Percentiles rank a stretch among this genome's conserved stretches.
Evolutionary conservation across 495 filamentous ascomycete species (phyloP).

Genomic region (Aspergillus conjunctus): DNA sequence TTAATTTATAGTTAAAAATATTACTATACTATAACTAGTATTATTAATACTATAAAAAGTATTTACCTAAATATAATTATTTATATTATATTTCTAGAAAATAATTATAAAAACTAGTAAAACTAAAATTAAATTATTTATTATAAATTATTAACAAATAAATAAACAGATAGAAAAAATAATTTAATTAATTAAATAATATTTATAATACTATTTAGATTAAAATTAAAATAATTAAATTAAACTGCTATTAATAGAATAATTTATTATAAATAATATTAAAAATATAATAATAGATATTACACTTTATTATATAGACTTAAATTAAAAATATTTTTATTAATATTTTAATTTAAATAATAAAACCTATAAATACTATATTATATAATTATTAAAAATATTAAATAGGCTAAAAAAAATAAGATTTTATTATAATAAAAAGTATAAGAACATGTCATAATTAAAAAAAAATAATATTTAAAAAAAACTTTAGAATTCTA

Average conservation of each 20-base stretch:
- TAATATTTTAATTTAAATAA: no score
- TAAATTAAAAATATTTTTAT: background rate
- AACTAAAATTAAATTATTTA: constrained; percentile 2
- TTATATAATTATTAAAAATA: background rate
- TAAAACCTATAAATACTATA: background rate
- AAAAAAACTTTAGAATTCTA: background rate
- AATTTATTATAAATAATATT: background rate
- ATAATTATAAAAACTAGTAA: constrained; percentile 1
- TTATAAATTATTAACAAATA: constrained; percentile 5
- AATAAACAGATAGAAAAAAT: background rate
- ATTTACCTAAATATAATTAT: background rate
- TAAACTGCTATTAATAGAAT: background rate
- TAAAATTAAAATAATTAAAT: background rate
- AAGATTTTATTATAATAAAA: no score
- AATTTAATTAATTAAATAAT: background rate
- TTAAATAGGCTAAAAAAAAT: no score
- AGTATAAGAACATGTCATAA: no score
- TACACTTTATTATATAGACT: background rate
- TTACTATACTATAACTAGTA: background rate
- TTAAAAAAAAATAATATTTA: no score
- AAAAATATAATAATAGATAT: background rate
- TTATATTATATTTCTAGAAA: background rate
- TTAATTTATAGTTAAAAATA: constrained; percentile 3
- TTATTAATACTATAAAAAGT: background rate
- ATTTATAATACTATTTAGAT: background rate